Evolutionary conservation across 2,329 filamentous ascomycete genomes (phyloP).

Genomic region (Diatrype stigma): DNA sequence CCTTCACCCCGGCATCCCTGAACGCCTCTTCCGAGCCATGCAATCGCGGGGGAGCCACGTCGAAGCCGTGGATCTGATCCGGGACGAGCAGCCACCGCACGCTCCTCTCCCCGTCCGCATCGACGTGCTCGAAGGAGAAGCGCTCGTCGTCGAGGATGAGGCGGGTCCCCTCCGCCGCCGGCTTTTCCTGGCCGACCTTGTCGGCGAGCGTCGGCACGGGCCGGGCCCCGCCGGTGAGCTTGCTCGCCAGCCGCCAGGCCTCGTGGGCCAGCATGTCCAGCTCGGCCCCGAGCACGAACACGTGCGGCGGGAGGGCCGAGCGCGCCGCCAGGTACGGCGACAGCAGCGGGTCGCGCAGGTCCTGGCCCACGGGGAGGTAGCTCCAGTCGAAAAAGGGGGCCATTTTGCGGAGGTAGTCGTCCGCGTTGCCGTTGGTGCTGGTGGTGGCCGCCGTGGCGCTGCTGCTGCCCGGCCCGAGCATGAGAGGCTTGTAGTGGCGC

Average conservation of each 20-base stretch:
- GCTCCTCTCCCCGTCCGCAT: slow-evolving; percentile 17
- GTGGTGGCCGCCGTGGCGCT: too few species aligned
- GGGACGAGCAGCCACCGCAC: slow-evolving; percentile 40
- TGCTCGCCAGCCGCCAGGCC: slow-evolving; percentile 33
- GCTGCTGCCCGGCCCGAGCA: slow-evolving; percentile 23
- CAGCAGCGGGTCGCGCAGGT: slow-evolving; percentile 35
- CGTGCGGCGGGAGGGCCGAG: slow-evolving; percentile 33
- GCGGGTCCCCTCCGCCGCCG: slow-evolving; percentile 7
- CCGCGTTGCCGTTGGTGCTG: too few species aligned
- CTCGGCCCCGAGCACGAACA: slow-evolving; percentile 41
- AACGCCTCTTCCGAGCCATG: slow-evolving; percentile 26
- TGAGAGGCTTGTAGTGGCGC: slow-evolving; percentile 32
- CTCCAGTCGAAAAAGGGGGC: slow-evolving; percentile 35
- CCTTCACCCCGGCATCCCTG: slow-evolving; percentile 27
- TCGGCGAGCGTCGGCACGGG: slow-evolving; percentile 21
- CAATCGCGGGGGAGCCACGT: slow-evolving; percentile 24
- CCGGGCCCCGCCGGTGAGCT: slow-evolving; percentile 29
- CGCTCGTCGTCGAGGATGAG: slow-evolving; percentile 29
- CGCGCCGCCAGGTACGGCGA: slow-evolving; percentile 32
- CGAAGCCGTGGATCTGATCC: slow-evolving; percentile 38
- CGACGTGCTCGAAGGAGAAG: slow-evolving; percentile 31
- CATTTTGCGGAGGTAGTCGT: slow-evolving; percentile 23
- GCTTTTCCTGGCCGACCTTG: slow-evolving; percentile 23
- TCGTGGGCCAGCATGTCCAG: slow-evolving; percentile 43
- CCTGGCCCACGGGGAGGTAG: slow-evolving; percentile 32